Base-by-base conservation (phyloP, 1,284 basidiomycete genomes). In the Ceratobasidium sp. region DNA sequence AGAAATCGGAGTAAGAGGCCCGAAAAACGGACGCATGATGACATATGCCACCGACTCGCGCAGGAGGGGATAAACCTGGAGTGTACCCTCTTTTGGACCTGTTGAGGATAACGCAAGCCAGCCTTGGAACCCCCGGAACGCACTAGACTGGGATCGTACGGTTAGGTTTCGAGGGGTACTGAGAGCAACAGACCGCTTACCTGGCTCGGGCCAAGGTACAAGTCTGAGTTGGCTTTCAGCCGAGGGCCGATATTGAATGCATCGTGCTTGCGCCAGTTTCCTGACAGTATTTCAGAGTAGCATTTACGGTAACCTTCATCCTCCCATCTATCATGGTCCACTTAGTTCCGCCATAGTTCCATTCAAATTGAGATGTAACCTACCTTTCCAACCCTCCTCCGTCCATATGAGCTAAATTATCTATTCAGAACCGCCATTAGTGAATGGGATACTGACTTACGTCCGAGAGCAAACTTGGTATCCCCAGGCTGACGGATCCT, bases 21-120 rank as follows among this genome's bases (percentile, higher is more conserved):
- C 79, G 84, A 93, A 93, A 79, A 93, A 89, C 0, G 91, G 91
- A 0, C 91, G 85, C n/a, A n/a, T n/a, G n/a, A n/a, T n/a, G n/a
- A n/a, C n/a, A n/a, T n/a, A n/a, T n/a, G n/a, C n/a, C n/a, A n/a
- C n/a, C n/a, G n/a, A n/a, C n/a, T n/a, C n/a, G n/a, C n/a, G n/a
- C n/a, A n/a, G n/a, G n/a, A n/a, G 0, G 93, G 81, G 88, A 31
- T 85, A 81, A 17, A 90, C 84, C 1, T 80, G 80, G 2, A 89
- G 77, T 0, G 88, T 89, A 13, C 92, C 92, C 75, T 93, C 87
- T 3, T 80, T 80, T 0, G 87, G 84, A 0, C 84, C 84, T 0
- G 89, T 90, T 34, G 75, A n/a, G n/a, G 77, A 79, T 45, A 79
- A 76, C 0, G 87, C 88, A 67, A 93, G 79, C 79, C 89, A 87